Evolutionary conservation across 805 yeast species (phyloP).

Genomic region (Starmerella vaccinii): DNA sequence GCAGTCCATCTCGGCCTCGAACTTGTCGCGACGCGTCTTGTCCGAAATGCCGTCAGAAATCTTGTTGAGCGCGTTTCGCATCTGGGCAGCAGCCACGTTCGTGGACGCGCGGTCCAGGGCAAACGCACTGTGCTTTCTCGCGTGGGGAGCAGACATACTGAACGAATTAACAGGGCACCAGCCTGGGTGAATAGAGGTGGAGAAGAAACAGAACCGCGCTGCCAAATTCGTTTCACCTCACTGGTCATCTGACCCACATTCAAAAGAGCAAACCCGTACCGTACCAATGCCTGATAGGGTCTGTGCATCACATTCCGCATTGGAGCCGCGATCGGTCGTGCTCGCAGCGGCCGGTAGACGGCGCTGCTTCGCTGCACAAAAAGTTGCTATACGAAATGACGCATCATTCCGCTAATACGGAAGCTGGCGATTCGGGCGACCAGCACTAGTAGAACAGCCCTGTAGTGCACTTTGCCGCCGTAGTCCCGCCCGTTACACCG

Average conservation of each 20-base stretch:
- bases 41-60: conserved; percentile 71
- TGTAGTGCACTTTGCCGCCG: no score
- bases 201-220: not conserved
- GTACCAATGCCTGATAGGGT: not conserved
- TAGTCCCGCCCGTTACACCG: no score
- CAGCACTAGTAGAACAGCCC: no score
- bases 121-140: conserved; percentile 24
- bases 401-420: no score
- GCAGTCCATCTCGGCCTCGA: conserved; percentile 88
- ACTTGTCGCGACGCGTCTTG: conserved; percentile 37
- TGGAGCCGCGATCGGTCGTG: not conserved
- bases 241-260: not conserved
- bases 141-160: conserved; percentile 11
- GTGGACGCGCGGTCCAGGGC: conserved; percentile 93
- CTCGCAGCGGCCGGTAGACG: not conserved
- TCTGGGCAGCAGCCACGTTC: conserved; percentile 91
- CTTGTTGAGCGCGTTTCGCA: conserved; percentile 90
- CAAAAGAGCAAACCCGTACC: conserved; percentile 2
- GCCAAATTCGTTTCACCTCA: not conserved
- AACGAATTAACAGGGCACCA: not conserved
- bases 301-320: not conserved
- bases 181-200: not conserved
- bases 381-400: no score
- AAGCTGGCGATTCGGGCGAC: no score
- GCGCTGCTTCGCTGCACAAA: not conserved